Base-by-base conservation (phyloP, 345 rosid species). In the Pelargonium nanum region DNA sequence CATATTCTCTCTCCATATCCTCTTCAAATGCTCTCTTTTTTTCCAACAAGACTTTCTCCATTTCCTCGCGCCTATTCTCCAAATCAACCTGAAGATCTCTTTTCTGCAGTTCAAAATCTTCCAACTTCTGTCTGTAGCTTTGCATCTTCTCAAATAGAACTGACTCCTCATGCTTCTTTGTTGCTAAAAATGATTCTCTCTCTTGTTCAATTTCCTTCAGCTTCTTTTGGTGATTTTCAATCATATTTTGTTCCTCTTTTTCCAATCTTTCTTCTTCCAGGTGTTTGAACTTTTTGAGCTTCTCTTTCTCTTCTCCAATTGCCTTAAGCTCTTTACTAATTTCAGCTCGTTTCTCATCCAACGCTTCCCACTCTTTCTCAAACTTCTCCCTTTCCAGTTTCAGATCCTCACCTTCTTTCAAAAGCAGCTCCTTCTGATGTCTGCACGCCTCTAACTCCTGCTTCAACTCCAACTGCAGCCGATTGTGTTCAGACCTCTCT, bases 351-450 rank as follows among this genome's bases (percentile, higher is more conserved):
- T 82, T 88, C 66, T 78, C 85, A 79, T 88, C 92, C 75, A 91
- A 71, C 51, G 68, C 78, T 63, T 79, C 86, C 87, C 89, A 85
- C 55, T 88, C 95, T 72, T 80, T 85, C 84, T 86, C 87, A 76
- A 88, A 88, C 50, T 69, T 88, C 65, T 78, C 81, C 69, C 75
- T 83, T 21, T 88, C 92, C 71, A 68, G 77, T 64, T 80, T 82
- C 76, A 91, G 75, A 63, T 85, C 95, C 51, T 85, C 81, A 30
- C 57, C 71, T 69, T 85, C 86, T 73, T 77, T 86, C 66, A 77
- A 60, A 72, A 88, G 85, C 61, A 73, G 72, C 71, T 85, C 86
- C 70, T 78, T 76, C 68, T 77, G 81, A 67, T 22, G 56, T 70
- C 79, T 70, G 75, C 74, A 82, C 55, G 57, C 83, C 63, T 77